These are phyloP conservation scores for Citrus cavaleriei DNA, from an alignment of 345 rosid species.

Conservation along the genomic window DNA sequence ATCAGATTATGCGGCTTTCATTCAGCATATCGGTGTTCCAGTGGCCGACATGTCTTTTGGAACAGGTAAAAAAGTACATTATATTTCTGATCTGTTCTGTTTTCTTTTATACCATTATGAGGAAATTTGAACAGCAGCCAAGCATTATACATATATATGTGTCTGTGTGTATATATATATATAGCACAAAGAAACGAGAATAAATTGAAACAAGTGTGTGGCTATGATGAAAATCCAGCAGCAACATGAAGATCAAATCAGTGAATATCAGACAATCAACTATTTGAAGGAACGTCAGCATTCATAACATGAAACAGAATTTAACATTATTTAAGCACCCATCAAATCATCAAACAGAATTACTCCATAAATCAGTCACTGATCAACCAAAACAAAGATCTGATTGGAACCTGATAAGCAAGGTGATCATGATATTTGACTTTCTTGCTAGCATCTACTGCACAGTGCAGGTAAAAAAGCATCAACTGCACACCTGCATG, in stretches of 20 bases:
- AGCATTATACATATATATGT: not conserved
- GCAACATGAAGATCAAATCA: not conserved
- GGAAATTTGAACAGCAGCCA: not conserved
- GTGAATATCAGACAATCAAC: not conserved
- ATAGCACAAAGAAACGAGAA: not conserved
- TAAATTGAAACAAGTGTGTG: not conserved
- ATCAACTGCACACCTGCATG: not conserved
- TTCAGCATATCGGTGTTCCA: constrained; percentile 77
- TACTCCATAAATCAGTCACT: not conserved
- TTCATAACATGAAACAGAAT: not conserved
- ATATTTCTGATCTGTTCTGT: not conserved
- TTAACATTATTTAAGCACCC: not conserved
- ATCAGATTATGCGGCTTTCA: constrained; percentile 76
- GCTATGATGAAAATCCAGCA: not conserved
- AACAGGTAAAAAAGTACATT: constrained; percentile 37
- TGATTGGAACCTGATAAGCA: not conserved
- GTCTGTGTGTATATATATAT: too few relatives aligned
- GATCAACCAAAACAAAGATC: not conserved
- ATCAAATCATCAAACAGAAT: not conserved
- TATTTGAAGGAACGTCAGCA: not conserved
- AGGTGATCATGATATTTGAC: not conserved
- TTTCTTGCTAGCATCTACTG: not conserved
- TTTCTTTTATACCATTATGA: constrained; percentile 5
- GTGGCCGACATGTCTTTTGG: constrained; percentile 57
- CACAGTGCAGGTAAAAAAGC: not conserved